Evolutionary conservation across 495 filamentous ascomycete genomes (phyloP), one percentile per base, ranked within the genome.

Genomic region (Neurospora intermedia): DNA sequence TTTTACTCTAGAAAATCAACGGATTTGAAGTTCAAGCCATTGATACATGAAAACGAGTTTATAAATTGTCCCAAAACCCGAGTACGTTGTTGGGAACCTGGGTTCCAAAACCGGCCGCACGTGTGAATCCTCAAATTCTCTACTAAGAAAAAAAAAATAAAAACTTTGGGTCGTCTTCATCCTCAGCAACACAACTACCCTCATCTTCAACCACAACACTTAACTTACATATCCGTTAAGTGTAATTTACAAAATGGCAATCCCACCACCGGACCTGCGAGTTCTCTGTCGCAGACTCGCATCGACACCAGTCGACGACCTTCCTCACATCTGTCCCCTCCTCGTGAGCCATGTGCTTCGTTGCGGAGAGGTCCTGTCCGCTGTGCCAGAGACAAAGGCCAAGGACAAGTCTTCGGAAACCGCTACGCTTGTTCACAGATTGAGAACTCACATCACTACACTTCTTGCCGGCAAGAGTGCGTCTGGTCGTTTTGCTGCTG

Each of bases 371-470:
- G 81, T 87, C 6, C 82, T 93, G 10, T 88, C 89, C 35, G 80
- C 84, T 5, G 77, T 88, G 13, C 80, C 83, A 23, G 81, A 84
- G 54, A 71, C 80, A 39, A 86, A 88, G 54, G 76, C 81, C 73
- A 89, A 88, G 76, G 84, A 83, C 71, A 81, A 85, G 69, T 84
- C 85, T 7, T 86, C 90, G 0, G 91, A 94, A 39, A 83, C 84
- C 4, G 80, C 88, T 1, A 79, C 88, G 59, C 88, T 91, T 54
- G 84, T 94, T 16, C 93, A 96, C 81, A 93, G 91, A 78, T 84
- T 94, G 71, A 92, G 90, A 78, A 94, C 91, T 27, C 89, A 92
- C 70, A 83, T 98, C 74, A 89, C 89, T 16, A 88, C 90, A 7
- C 83, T 97, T 69, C 80, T 97, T 69, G 89, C 91, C 75, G 93